Conservation (phyloP, 768 basidiomycete genomes). For the Trametes cubensis region DNA sequence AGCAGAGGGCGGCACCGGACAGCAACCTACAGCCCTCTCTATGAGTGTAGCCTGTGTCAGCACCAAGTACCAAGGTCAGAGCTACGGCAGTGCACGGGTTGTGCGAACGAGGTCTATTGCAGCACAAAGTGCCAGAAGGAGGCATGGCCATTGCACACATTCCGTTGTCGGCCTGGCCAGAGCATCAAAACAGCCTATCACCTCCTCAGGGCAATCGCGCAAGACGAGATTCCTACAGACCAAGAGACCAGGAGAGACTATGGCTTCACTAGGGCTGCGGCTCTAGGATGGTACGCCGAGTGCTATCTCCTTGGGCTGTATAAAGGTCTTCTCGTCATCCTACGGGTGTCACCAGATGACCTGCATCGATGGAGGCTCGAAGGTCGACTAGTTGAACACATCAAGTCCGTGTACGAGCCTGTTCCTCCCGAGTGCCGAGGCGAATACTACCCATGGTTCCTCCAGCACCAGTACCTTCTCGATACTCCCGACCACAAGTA, state of each 20-base stretch:
- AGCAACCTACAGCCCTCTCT: too few relatives aligned
- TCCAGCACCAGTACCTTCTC: slow-evolving; percentile 38
- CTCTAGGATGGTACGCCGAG: slow-evolving; percentile 13
- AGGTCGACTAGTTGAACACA: slow-evolving; percentile 39
- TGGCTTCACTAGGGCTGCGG: slow-evolving; percentile 36
- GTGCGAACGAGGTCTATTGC: slow-evolving; percentile 38
- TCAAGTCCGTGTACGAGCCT: slow-evolving; percentile 34
- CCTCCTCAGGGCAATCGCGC: slow-evolving; percentile 34
- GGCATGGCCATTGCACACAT: slow-evolving; percentile 38
- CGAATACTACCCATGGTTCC: slow-evolving; percentile 41
- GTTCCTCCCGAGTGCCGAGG: slow-evolving; percentile 33
- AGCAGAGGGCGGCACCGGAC: too few relatives aligned
- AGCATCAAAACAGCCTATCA: slow-evolving; percentile 38
- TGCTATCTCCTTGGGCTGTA: slow-evolving; percentile 38
- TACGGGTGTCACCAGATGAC: slow-evolving; percentile 29
- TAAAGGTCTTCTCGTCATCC: slow-evolving; percentile 31
- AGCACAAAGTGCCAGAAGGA: slow-evolving; percentile 34
- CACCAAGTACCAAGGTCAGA: too few relatives aligned
- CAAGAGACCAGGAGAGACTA: slow-evolving; percentile 39
- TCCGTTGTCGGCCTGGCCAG: slow-evolving; percentile 34
- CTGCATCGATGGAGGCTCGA: slow-evolving; percentile 38
- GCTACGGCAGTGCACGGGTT: neutral
- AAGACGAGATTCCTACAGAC: slow-evolving; percentile 36
- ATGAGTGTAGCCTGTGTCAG: too few relatives aligned
- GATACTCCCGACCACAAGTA: slow-evolving; percentile 6